These are phyloP conservation scores for Talaromyces thailandensis DNA, from an alignment of 495 filamentous ascomycete species.

Conservation along the genomic window DNA sequence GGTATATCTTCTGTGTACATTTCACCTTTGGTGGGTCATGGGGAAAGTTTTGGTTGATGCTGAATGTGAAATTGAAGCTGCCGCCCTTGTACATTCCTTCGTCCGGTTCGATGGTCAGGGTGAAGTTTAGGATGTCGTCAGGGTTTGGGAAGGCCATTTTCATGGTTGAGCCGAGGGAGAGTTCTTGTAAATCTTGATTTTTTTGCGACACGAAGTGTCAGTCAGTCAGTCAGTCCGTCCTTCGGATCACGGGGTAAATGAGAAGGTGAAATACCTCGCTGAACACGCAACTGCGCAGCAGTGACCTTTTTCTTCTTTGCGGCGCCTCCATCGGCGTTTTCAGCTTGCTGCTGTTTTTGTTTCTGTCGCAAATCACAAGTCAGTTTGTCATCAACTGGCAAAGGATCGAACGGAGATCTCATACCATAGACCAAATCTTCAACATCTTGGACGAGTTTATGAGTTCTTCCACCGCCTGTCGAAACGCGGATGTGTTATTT, in stretches of 20 bases:
- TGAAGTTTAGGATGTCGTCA: slow-evolving; percentile 95
- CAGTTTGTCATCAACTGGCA: background rate
- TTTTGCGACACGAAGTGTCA: background rate
- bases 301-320: slow-evolving; percentile 95
- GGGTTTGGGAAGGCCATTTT: slow-evolving; percentile 86
- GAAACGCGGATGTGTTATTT: background rate
- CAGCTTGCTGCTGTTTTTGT: slow-evolving; percentile 83
- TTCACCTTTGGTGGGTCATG: slow-evolving; percentile 98
- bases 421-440: slow-evolving; percentile 99
- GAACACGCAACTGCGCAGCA: slow-evolving; percentile 87
- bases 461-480: background rate
- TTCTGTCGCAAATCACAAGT: slow-evolving; percentile 45
- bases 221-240: too few species aligned
- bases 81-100: slow-evolving; percentile 97
- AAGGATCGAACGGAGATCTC: slow-evolving; percentile 11
- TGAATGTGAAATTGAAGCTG: slow-evolving; percentile 80
- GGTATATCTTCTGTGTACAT: slow-evolving; percentile 97
- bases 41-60: slow-evolving; percentile 89
- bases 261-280: slow-evolving; percentile 61
- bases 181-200: slow-evolving; percentile 90
- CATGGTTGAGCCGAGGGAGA: slow-evolving; percentile 86
- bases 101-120: slow-evolving; percentile 86
- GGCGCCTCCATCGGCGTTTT: slow-evolving; percentile 70
- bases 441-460: slow-evolving; percentile 60
- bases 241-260: too few species aligned